Conservation (phyloP, 371 early-diverging fungal species). For the Syncephalastrum monosporum region DNA sequence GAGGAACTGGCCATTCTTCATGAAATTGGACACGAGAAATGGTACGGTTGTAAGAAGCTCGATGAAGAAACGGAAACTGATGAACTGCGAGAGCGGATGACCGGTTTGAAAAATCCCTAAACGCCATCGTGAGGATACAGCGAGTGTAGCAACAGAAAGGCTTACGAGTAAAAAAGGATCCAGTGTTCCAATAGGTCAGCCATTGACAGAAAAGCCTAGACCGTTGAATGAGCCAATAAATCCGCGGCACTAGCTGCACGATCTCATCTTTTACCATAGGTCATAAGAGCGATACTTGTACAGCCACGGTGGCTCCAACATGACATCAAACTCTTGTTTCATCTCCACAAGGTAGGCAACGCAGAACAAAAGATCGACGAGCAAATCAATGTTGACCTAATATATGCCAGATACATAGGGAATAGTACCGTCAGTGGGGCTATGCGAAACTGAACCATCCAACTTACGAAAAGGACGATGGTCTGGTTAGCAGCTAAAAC, state of each 20-base stretch:
- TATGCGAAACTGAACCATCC: neutral
- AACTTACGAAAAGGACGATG: slow-evolving; percentile 26
- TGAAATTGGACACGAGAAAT: slow-evolving; percentile 49
- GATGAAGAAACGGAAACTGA: slow-evolving; percentile 51
- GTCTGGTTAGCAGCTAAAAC: slow-evolving; percentile 17
- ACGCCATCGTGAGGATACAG: too few relatives aligned
- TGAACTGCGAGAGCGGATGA: slow-evolving; percentile 30
- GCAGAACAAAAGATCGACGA: slow-evolving; percentile 64
- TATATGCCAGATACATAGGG: neutral
- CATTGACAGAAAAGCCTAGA: slow-evolving; percentile 44
- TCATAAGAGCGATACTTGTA: slow-evolving; percentile 56
- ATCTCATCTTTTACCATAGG: slow-evolving; percentile 40
- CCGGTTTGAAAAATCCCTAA: slow-evolving; percentile 31
- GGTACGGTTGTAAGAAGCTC: slow-evolving; percentile 57
- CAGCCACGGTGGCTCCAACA: slow-evolving; percentile 55
- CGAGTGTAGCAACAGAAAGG: neutral
- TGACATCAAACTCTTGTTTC: slow-evolving; percentile 51
- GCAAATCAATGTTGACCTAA: slow-evolving; percentile 56
- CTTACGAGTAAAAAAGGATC: slow-evolving; percentile 45
- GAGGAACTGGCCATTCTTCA: slow-evolving; percentile 50
- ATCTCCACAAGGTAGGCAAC: slow-evolving; percentile 66
- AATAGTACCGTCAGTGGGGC: neutral
- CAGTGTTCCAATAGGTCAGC: slow-evolving; percentile 44
- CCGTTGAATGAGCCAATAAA: slow-evolving; percentile 9
- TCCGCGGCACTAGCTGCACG: neutral